Evolutionary conservation across 805 yeast species (phyloP).

Genomic region (Maudiozyma turicensis): DNA sequence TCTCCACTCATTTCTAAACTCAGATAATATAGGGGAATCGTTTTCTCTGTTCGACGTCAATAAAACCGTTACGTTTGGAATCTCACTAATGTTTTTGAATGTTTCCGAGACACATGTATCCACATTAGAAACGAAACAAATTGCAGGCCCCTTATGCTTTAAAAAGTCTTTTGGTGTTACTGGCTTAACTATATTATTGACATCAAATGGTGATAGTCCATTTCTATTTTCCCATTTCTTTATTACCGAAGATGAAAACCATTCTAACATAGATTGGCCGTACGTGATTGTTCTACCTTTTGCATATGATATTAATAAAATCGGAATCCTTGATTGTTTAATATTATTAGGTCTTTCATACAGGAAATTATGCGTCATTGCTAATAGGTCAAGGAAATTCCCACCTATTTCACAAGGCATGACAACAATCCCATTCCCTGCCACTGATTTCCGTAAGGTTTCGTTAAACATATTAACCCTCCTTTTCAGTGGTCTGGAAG

Average conservation of each 20-base stretch:
- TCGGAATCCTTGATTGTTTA: conserved; percentile 43
- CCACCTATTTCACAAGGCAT: conserved; percentile 77
- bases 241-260: conserved; percentile 87
- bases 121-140: conserved; percentile 63
- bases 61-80: conserved; percentile 59
- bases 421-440: conserved; percentile 53
- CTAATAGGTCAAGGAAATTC: conserved; percentile 70
- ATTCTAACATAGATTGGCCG: conserved; percentile 85
- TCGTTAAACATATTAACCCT: conserved; percentile 60
- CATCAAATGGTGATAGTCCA: conserved; percentile 62
- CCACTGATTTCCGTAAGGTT: conserved; percentile 40
- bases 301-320: conserved; percentile 64
- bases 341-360: conserved; percentile 26
- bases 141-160: conserved; percentile 57
- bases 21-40: conserved; percentile 6
- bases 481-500: conserved; percentile 48
- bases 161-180: conserved; percentile 47
- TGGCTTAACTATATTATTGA: conserved; percentile 48
- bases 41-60: conserved; percentile 42
- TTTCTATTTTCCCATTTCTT: conserved; percentile 74
- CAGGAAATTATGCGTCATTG: conserved; percentile 60
- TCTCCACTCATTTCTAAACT: conserved; percentile 38
- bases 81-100: conserved; percentile 46
- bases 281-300: conserved; percentile 70
- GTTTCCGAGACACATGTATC: conserved; percentile 54